Evolutionary conservation across 2,329 filamentous ascomycete genomes (phyloP).

Genomic region (Trichoderma koningiopsis): DNA sequence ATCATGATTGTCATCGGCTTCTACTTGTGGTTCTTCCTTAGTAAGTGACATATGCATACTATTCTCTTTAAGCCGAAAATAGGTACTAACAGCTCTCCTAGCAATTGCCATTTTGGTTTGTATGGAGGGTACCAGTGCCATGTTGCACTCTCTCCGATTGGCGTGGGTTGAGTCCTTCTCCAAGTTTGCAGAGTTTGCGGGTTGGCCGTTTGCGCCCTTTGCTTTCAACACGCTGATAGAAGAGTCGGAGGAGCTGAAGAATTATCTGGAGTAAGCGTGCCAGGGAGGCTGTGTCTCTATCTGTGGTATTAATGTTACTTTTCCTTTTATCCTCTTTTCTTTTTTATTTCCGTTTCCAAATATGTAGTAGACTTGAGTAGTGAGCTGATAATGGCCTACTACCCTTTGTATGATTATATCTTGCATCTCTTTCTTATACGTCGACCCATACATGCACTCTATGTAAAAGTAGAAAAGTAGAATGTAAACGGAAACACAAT

Average conservation of each 20-base stretch:
- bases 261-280: conserved; percentile 51
- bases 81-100: conserved; percentile 35
- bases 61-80: not conserved
- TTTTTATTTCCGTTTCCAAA: not conserved
- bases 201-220: conserved; percentile 84
- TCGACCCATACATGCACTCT: not conserved
- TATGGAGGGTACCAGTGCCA: conserved; percentile 95
- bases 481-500: conserved; percentile 4
- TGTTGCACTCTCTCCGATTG: conserved; percentile 88
- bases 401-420: conserved; percentile 36
- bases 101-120: conserved; percentile 71
- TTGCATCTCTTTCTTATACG: conserved; percentile 12
- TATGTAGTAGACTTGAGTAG: conserved; percentile 34
- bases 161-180: conserved; percentile 98
- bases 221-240: conserved; percentile 83
- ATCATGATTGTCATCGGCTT: conserved; percentile 82
- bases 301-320: conserved; percentile 12
- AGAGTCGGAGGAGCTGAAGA: conserved; percentile 69
- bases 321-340: conserved; percentile 15
- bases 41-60: conserved; percentile 37
- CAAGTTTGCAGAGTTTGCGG: conserved; percentile 93
- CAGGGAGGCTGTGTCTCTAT: not conserved
- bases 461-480: not conserved
- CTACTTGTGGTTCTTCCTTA: conserved; percentile 87
- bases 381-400: conserved; percentile 28